phyloP scores from a whole-genome alignment of 805 yeast genomes.

The Kregervanrija fluxuum region DNA sequence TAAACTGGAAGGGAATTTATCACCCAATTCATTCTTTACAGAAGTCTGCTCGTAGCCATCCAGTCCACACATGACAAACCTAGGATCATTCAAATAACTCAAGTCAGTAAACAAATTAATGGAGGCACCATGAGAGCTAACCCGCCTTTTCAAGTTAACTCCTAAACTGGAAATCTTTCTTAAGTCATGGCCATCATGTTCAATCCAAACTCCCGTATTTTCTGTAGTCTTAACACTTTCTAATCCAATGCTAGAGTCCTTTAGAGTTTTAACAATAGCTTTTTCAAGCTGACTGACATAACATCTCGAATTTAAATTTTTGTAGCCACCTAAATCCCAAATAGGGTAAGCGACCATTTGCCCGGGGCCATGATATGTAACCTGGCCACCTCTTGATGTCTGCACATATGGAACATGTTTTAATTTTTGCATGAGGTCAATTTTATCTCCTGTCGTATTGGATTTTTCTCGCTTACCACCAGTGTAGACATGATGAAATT shows the following conservation, averaged over 20 bases:
- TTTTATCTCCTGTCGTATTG: constrained; percentile 28
- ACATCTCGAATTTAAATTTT: constrained; percentile 42
- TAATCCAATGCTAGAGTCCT: constrained; percentile 27
- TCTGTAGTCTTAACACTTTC: constrained; percentile 42
- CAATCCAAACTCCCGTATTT: constrained; percentile 87
- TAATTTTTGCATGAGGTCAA: constrained; percentile 19
- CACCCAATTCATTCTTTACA: constrained; percentile 27
- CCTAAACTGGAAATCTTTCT: constrained; percentile 85
- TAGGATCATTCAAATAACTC: constrained; percentile 50
- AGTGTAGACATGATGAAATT: constrained; percentile 81
- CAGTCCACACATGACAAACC: constrained; percentile 81
- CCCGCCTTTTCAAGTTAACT: constrained; percentile 71
- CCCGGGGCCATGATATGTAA: constrained; percentile 96
- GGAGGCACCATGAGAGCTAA: constrained; percentile 87
- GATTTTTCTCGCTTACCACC: constrained; percentile 81
- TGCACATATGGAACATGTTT: constrained; percentile 58
- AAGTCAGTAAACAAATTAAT: constrained; percentile 73
- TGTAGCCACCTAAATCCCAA: constrained; percentile 57
- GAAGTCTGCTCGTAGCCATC: constrained; percentile 54
- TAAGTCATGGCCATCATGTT: constrained; percentile 20
- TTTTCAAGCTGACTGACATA: constrained; percentile 41
- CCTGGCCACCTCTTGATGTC: constrained; percentile 88
- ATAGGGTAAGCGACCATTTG: constrained; percentile 84
- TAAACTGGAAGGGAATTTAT: constrained; percentile 9
- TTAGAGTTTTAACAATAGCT: constrained; percentile 24